Conservation (phyloP, 108 stramenopile species). For the Pseudonitzschia delicatissima region DNA sequence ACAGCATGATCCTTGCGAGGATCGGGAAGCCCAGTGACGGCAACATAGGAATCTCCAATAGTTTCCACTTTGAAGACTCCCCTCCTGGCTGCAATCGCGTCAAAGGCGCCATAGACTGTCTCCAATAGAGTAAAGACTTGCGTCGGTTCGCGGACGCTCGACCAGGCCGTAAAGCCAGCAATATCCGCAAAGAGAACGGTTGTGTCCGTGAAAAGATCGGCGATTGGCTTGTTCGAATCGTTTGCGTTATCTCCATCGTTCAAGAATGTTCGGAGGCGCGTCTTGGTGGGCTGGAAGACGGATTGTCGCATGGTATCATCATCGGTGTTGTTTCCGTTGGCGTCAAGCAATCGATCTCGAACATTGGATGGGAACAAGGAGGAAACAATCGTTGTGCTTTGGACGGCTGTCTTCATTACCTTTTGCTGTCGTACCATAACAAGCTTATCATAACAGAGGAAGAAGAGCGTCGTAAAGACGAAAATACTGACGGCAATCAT, state of each 20-base stretch:
- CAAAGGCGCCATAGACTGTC: conserved; percentile 53
- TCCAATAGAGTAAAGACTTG: conserved; percentile 66
- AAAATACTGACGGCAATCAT: neutral
- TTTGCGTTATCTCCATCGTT: neutral
- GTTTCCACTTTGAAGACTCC: conserved; percentile 54
- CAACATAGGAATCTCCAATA: conserved; percentile 61
- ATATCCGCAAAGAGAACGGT: conserved; percentile 74
- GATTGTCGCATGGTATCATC: neutral
- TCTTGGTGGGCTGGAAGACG: neutral
- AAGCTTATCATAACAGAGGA: neutral
- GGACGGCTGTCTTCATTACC: conserved; percentile 20
- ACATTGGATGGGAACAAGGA: conserved; percentile 51
- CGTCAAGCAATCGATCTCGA: conserved; percentile 47
- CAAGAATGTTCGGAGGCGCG: neutral
- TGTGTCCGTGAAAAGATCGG: conserved; percentile 65
- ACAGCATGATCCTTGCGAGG: conserved; percentile 53
- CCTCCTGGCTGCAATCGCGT: conserved; percentile 36
- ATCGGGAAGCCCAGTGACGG: conserved; percentile 54
- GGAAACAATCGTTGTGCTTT: conserved; percentile 45
- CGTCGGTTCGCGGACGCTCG: conserved; percentile 41
- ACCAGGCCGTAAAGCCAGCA: conserved; percentile 53
- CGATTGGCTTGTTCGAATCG: conserved; percentile 44
- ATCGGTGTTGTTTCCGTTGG: neutral
- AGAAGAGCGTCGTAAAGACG: conserved; percentile 2
- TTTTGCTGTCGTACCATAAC: conserved; percentile 14